A percentile compares a stretch with the other conserved stretches of the same genome.
Evolutionary conservation across 768 basidiomycete genomes (phyloP).

Genomic region (Russula emetica): DNA sequence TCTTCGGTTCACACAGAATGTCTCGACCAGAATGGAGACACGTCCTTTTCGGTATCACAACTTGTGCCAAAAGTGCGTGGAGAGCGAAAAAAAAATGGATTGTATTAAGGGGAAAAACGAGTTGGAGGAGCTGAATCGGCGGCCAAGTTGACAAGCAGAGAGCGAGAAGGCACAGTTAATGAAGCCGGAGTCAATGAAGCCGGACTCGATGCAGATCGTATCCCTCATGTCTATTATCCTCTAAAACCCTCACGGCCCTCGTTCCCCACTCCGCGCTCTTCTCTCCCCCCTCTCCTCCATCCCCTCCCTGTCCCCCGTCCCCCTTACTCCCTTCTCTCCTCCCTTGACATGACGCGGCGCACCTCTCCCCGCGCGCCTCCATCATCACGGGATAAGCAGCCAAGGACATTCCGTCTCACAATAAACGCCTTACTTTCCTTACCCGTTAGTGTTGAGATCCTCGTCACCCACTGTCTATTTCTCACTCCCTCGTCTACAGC

Average conservation of each 20-base stretch:
- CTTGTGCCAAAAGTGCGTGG: not conserved
- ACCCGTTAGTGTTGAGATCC: slow-evolving; percentile 36
- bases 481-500: slow-evolving; percentile 28
- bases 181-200: not conserved
- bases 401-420: slow-evolving; percentile 36
- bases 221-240: not conserved
- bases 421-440: slow-evolving; percentile 37
- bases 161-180: slow-evolving; percentile 3
- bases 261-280: not conserved
- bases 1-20: not conserved
- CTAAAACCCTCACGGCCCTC: slow-evolving; percentile 17
- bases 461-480: not conserved
- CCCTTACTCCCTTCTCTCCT: not conserved
- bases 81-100: slow-evolving; percentile 2
- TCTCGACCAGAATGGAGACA: not conserved
- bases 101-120: not conserved
- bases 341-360: slow-evolving; percentile 16
- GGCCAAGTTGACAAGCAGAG: slow-evolving; percentile 15
- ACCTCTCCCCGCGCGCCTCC: slow-evolving; percentile 9
- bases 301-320: not conserved
- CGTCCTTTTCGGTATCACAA: not conserved
- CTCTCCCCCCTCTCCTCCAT: not conserved
- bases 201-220: slow-evolving; percentile 11
- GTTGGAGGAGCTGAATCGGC: not conserved
- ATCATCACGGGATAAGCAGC: slow-evolving; percentile 29